These are phyloP conservation scores for Plasmodium falciparum DNA, from an alignment of 169 alveolate species.

Conservation along the genomic window DNA sequence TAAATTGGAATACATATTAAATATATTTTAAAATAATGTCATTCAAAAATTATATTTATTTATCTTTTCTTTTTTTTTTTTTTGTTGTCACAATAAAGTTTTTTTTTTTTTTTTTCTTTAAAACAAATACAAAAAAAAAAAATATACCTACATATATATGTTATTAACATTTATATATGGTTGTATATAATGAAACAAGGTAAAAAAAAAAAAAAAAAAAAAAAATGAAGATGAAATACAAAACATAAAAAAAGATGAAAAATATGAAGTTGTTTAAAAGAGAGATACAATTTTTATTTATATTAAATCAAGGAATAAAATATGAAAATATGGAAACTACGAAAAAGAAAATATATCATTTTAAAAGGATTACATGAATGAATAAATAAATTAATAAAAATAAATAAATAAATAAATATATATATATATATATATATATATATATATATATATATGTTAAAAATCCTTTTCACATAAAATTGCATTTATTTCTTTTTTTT, in stretches of 20 bases:
- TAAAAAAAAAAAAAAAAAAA: background rate
- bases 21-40: slow-evolving; percentile 9
- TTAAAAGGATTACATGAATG: too few relatives aligned
- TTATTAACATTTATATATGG: too few relatives aligned
- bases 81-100: background rate
- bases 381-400: background rate
- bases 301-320: too few relatives aligned
- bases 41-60: background rate
- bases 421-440: background rate
- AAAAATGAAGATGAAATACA: background rate
- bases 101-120: background rate
- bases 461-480: slow-evolving; percentile 15
- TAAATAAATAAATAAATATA: background rate
- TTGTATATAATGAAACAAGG: too few relatives aligned
- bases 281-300: too few relatives aligned
- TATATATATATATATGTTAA: background rate
- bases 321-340: too few relatives aligned
- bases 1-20: slow-evolving; percentile 25
- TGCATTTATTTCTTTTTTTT: slow-evolving; percentile 18
- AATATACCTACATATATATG: background rate
- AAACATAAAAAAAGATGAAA: too few relatives aligned
- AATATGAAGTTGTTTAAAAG: too few relatives aligned
- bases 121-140: slow-evolving; percentile 33
- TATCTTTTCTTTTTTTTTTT: background rate
- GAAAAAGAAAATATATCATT: too few relatives aligned